Conservation (phyloP, 257 asterid species). For the Solanum chiquidenum region DNA sequence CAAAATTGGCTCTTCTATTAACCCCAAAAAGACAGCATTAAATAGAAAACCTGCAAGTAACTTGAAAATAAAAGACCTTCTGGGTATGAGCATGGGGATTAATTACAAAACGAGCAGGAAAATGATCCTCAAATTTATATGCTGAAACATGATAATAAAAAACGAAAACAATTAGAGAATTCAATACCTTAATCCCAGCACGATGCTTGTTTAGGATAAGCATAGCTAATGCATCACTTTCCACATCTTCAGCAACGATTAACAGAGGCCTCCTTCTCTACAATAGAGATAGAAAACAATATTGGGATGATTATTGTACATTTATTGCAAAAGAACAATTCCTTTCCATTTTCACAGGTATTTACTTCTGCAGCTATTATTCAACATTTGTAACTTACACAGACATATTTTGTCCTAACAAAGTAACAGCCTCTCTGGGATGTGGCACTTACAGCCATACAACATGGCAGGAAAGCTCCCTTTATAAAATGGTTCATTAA, state of each 20-base stretch:
- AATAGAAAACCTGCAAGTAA: conserved; percentile 57
- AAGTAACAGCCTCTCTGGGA: background rate
- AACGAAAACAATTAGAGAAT: background rate
- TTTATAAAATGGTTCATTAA: background rate
- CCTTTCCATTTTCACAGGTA: background rate
- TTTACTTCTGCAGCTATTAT: background rate
- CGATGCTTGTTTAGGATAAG: conserved; percentile 75
- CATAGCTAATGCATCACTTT: conserved; percentile 66
- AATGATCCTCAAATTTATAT: background rate
- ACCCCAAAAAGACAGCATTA: conserved; percentile 85
- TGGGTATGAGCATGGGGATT: background rate
- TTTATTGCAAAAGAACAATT: background rate
- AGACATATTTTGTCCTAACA: background rate
- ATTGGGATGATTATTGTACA: background rate
- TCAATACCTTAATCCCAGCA: conserved; percentile 65
- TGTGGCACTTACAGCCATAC: background rate
- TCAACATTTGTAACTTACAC: background rate
- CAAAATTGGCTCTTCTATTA: conserved; percentile 51
- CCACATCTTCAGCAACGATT: conserved; percentile 85
- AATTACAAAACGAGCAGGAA: background rate
- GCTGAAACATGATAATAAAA: background rate
- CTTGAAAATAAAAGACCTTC: background rate
- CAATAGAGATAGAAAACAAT: background rate
- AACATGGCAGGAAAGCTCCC: background rate
- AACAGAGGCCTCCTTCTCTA: conserved; percentile 68